Evolutionary conservation across 1,284 basidiomycete genomes (phyloP).

Genomic region (Ceratorhiza oryzae-sativae): DNA sequence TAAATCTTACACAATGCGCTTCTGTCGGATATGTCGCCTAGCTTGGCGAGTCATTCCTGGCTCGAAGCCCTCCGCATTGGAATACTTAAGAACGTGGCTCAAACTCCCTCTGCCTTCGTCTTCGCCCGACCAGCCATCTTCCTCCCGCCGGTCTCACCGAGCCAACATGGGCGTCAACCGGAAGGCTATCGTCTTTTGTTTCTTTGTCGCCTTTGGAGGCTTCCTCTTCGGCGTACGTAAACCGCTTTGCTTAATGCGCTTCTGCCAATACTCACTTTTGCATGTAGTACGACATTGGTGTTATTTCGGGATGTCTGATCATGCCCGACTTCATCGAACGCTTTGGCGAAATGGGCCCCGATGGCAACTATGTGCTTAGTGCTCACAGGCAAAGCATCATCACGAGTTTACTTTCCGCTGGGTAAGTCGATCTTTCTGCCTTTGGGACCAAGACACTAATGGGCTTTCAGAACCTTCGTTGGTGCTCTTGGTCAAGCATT

Average conservation of each 20-base stretch:
- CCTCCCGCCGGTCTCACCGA: slow-evolving; percentile 8
- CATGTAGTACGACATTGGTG: slow-evolving; percentile 75
- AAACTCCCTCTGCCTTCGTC: slow-evolving; percentile 18
- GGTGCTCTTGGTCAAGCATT: slow-evolving; percentile 77
- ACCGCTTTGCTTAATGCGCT: neutral
- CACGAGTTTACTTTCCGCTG: slow-evolving; percentile 78
- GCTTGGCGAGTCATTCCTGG: slow-evolving; percentile 20
- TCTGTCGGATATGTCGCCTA: slow-evolving; percentile 32
- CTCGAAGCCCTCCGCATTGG: neutral
- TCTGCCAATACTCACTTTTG: slow-evolving; percentile 54
- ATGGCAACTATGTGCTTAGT: slow-evolving; percentile 63
- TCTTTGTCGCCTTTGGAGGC: slow-evolving; percentile 64
- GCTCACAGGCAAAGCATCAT: slow-evolving; percentile 75
- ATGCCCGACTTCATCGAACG: slow-evolving; percentile 77
- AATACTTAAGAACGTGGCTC: slow-evolving; percentile 37
- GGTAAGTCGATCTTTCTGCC: slow-evolving; percentile 53
- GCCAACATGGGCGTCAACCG: slow-evolving; percentile 51
- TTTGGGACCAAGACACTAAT: neutral
- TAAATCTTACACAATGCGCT: slow-evolving; percentile 3
- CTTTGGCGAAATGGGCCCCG: slow-evolving; percentile 63
- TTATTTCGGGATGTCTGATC: slow-evolving; percentile 79
- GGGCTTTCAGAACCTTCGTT: slow-evolving; percentile 48
- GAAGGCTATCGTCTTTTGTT: slow-evolving; percentile 65
- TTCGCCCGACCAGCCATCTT: slow-evolving; percentile 20
- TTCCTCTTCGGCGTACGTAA: slow-evolving; percentile 34